Conservation (phyloP, 1,284 basidiomycete genomes). For the Retiboletus flavoniger region DNA sequence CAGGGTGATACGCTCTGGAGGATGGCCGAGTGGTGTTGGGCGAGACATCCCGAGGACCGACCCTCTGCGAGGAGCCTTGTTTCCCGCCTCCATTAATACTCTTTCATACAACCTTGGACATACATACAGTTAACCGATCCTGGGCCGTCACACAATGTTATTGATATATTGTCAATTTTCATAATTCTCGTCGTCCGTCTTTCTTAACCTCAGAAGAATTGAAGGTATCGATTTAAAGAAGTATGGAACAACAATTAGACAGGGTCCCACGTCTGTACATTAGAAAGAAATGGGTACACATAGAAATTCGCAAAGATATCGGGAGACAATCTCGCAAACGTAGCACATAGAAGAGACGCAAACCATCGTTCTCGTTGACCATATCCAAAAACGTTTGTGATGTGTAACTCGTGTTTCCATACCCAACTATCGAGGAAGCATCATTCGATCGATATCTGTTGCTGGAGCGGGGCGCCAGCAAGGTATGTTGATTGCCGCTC, state of each 20-base stretch:
- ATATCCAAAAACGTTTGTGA: conserved; percentile 11
- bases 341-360: background rate
- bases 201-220: background rate
- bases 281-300: conserved; percentile 17
- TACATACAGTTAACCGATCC: background rate
- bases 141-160: background rate
- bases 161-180: background rate
- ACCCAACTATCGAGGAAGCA: background rate
- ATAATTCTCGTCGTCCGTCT: background rate
- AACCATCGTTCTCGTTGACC: conserved; percentile 2
- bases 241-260: conserved; percentile 24
- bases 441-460: conserved; percentile 53
- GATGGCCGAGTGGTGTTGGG: conserved; percentile 14
- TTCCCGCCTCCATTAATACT: background rate
- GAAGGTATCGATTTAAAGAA: conserved; percentile 8
- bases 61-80: conserved; percentile 16
- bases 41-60: conserved; percentile 5
- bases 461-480: conserved; percentile 36
- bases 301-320: conserved; percentile 11
- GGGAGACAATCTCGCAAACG: background rate
- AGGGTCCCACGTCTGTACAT: conserved; percentile 14
- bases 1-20: conserved; percentile 20
- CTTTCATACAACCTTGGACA: background rate
- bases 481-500: conserved; percentile 41
- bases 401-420: background rate